Evolutionary conservation across 169 alveolate genomes (phyloP), one percentile per base, ranked within the genome.

Genomic region (Haemoproteus tartakovskyi): DNA sequence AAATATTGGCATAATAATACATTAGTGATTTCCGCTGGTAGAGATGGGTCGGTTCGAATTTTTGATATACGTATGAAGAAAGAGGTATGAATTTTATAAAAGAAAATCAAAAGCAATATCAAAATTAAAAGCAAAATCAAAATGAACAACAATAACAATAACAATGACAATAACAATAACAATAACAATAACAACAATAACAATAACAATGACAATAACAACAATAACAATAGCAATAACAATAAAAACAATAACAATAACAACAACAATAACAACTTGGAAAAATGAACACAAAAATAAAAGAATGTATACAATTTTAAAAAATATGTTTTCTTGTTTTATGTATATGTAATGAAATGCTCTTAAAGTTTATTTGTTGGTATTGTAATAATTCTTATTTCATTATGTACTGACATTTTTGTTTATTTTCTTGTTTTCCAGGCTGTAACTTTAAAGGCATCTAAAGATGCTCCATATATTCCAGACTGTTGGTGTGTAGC

Each of bases 401-500:
- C 8, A 48, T 52, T 18, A 37, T 11, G 87, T 79, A n/a, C 8
- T 6, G 16, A 0, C 16, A 9, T 14, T 50, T 50, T 67, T 19
- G 1, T 47, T 38, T 26, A 56, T 78, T 91, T 9, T 94, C 93
- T 8, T 18, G 8, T 50, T 33, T 1, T 24, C 5, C 50, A 67
- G 82, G 96, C 90, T n/a, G 93, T 94, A 0, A 78, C 92, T 41
- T 67, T 94, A 51, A 95, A 94, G 38, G 95, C 96, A 3, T 89
- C 93, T 6, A 91, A 90, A 18, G 79, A 74, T 37, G 92, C 91
- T 38, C 59, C 89, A 27, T 70, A 91, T 27, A 85, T 87, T 19
- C 97, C 97, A 3, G 97, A 94, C 85, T 92, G 95, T 57, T 94
- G 97, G 97, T 88, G 93, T 26, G 96, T 92, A 11, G 84, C 90